Conservation (phyloP, 2,329 filamentous ascomycete species). For the Sporothrix globosa region DNA sequence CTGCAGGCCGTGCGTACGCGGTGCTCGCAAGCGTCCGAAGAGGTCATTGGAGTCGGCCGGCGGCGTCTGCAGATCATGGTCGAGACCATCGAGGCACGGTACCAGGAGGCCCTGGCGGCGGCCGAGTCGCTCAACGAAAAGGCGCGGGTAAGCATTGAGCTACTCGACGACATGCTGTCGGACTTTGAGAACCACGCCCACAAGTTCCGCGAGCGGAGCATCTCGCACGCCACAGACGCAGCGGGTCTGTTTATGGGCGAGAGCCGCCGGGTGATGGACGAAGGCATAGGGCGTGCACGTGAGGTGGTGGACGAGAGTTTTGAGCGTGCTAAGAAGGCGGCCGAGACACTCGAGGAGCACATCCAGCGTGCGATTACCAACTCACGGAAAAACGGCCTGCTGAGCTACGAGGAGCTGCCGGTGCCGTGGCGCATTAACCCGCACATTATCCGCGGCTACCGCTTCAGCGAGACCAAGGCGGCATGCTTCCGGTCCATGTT, state of each 20-base stretch:
- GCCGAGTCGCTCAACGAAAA: conserved; percentile 91
- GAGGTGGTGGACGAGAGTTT: conserved; percentile 80
- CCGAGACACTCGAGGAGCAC: conserved; percentile 79
- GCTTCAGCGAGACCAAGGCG: conserved; percentile 87
- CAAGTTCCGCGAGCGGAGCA: conserved; percentile 75
- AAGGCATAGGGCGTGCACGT: conserved; percentile 72
- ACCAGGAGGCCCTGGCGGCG: conserved; percentile 80
- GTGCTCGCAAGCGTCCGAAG: conserved; percentile 87
- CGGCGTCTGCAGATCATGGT: conserved; percentile 85
- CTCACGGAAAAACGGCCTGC: conserved; percentile 78
- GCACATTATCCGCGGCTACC: conserved; percentile 88
- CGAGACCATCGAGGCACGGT: conserved; percentile 85
- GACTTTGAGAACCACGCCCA: conserved; percentile 84
- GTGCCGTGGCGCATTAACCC: conserved; percentile 93
- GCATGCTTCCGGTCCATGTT: conserved; percentile 87
- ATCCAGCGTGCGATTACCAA: conserved; percentile 76
- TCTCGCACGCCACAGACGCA: conserved; percentile 67
- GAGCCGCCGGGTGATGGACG: conserved; percentile 78
- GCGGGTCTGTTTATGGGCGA: conserved; percentile 75
- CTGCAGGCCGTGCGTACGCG: conserved; percentile 83
- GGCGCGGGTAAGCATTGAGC: conserved; percentile 79
- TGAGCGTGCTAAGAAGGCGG: conserved; percentile 79
- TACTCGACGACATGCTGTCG: conserved; percentile 81
- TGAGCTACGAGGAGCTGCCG: conserved; percentile 87
- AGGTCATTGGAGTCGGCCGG: conserved; percentile 83